Evolutionary conservation across 2,329 filamentous ascomycete species (phyloP), one percentile per base, ranked within the genome.

Genomic region (Pezicula carpinea): DNA sequence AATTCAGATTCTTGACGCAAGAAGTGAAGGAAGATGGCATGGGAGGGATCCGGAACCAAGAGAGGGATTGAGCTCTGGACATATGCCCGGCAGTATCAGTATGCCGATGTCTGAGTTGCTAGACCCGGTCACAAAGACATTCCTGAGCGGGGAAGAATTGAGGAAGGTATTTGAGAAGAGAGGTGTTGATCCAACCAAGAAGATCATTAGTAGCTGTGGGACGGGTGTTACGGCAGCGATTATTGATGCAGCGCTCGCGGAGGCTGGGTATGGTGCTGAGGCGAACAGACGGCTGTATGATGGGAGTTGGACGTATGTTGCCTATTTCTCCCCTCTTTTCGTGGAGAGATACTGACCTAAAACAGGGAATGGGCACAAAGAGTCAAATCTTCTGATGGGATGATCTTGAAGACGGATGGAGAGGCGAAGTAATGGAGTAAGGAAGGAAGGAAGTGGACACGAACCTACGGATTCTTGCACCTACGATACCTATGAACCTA

Each of bases 211-310:
- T 42, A 92, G 80, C 59, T 99, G 93, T 60, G 93, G 93, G 11
- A 96, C 91, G 6, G 93, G 93, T 29, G 92, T 99, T 43, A 97
- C 91, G 10, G 93, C 93, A 6, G 89, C 88, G 15, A 80, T 96
- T 36, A 81, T 99, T 35, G 93, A 99, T 63, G 85, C 90, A 32
- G 93, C 90, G 2, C 70, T 99, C 45, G 81, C 80, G 23, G 83
- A 89, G 66, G 89, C 91, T 18, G 84, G 83, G 1, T 91, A 82
- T 62, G 87, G 86, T 2, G 72, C 79, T 4, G 68, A 78, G 0
- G 77, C 83, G 51, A 79, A 79, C 46, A 80, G 88, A 56, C 83
- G 79, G 62, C 75, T 99, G 18, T 99, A 99, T 61, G 93, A 99
- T 66, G 93, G 93, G 40, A 96, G 91, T 67, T 99, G 93, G 93